A percentile compares a stretch with the other conserved stretches of the same genome.
Conservation (phyloP, 768 basidiomycete genomes). For the Astraeus odoratus region DNA sequence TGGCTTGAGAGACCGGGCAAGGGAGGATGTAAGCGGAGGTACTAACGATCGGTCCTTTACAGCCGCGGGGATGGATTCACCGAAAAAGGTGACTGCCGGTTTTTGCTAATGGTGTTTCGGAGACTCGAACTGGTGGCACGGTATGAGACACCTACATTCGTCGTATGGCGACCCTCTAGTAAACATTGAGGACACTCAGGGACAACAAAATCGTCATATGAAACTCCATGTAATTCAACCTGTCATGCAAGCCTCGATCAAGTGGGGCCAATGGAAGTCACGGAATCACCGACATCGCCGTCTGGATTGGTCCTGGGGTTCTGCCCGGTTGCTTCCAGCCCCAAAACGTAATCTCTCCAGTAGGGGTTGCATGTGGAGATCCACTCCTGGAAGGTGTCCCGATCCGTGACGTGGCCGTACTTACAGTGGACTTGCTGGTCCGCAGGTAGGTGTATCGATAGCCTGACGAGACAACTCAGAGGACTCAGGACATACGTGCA, state of each 20-base stretch:
- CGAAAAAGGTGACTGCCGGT: slow-evolving; percentile 83
- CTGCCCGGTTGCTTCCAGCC: slow-evolving; percentile 49
- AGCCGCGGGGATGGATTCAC: slow-evolving; percentile 69
- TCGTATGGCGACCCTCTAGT: slow-evolving; percentile 46
- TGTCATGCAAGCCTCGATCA: slow-evolving; percentile 20
- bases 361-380: slow-evolving; percentile 68
- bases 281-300: slow-evolving; percentile 62
- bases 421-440: slow-evolving; percentile 69
- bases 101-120: slow-evolving; percentile 47
- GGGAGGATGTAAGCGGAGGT: background rate
- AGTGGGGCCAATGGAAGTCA: background rate
- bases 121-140: background rate
- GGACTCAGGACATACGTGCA: slow-evolving; percentile 50
- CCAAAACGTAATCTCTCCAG: slow-evolving; percentile 67
- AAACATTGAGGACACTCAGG: slow-evolving; percentile 72
- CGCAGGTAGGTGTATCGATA: slow-evolving; percentile 9
- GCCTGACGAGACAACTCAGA: background rate
- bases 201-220: slow-evolving; percentile 71
- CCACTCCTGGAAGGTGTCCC: slow-evolving; percentile 67
- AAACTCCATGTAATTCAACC: slow-evolving; percentile 77
- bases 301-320: slow-evolving; percentile 84
- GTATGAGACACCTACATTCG: slow-evolving; percentile 39
- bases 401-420: slow-evolving; percentile 59
- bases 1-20: background rate
- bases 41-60: slow-evolving; percentile 71